These are phyloP conservation scores for Termitomyces sp. DNA, from an alignment of 768 basidiomycete genomes.

Conservation along the genomic window DNA sequence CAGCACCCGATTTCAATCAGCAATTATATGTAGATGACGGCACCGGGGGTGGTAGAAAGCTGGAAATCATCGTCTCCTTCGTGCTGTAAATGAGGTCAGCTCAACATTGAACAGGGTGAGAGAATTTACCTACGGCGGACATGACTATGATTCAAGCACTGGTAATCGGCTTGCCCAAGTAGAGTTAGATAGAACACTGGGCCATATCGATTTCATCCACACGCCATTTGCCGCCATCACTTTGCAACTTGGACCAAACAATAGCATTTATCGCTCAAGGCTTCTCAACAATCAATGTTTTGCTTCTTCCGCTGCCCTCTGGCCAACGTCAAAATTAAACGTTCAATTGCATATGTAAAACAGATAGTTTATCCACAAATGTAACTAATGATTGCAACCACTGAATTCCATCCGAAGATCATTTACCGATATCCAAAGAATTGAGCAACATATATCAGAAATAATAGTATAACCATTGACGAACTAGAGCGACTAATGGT, in stretches of 20 bases:
- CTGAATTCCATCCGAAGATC: slow-evolving; percentile 14
- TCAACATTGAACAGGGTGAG: background rate
- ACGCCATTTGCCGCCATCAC: slow-evolving; percentile 40
- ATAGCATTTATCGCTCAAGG: background rate
- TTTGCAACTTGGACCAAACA: background rate
- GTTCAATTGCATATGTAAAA: background rate
- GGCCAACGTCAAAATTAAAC: background rate
- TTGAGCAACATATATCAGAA: slow-evolving; percentile 7
- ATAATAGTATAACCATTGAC: slow-evolving; percentile 8
- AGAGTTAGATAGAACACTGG: background rate
- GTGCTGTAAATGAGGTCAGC: slow-evolving; percentile 23
- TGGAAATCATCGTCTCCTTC: slow-evolving; percentile 71
- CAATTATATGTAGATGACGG: slow-evolving; percentile 4
- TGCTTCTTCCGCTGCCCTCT: background rate
- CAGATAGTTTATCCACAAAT: slow-evolving; percentile 9
- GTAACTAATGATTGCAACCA: slow-evolving; percentile 9
- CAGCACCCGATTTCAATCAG: slow-evolving; percentile 1
- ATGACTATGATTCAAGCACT: slow-evolving; percentile 29
- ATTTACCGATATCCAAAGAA: slow-evolving; percentile 12
- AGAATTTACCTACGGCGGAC: slow-evolving; percentile 40
- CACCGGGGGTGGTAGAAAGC: slow-evolving; percentile 66
- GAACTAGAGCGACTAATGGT: slow-evolving; percentile 4
- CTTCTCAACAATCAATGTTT: background rate
- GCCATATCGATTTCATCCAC: slow-evolving; percentile 66
- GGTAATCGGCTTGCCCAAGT: slow-evolving; percentile 16